phyloP scores from a whole-genome alignment of 352 stramenopile genomes.

The Phytophthora foliorum region DNA sequence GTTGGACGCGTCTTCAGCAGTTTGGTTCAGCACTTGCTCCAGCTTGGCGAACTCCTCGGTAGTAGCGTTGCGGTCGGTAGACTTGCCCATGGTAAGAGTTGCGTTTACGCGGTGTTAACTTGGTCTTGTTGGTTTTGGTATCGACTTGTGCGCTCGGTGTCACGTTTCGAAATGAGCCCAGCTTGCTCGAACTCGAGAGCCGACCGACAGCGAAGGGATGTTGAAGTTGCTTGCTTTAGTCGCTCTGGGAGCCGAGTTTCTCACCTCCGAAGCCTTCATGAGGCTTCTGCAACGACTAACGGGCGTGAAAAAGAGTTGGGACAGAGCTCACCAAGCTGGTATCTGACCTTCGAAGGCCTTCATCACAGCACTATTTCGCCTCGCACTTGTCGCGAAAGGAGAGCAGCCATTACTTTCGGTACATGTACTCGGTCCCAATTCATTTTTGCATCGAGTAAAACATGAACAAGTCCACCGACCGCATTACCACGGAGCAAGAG shows the following conservation, averaged over 20 bases:
- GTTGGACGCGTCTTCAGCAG: constrained; percentile 21
- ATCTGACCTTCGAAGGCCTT: too few relatives aligned
- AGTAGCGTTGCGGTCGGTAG: constrained; percentile 15
- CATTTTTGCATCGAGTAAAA: constrained; percentile 12
- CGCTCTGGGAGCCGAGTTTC: not conserved
- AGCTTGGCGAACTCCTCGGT: constrained; percentile 39
- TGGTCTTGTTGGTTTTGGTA: constrained; percentile 1
- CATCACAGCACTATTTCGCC: not conserved
- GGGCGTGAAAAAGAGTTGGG: not conserved
- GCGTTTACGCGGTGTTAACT: not conserved
- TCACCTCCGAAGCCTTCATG: not conserved
- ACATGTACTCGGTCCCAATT: not conserved
- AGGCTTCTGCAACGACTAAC: not conserved
- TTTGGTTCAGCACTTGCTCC: constrained; percentile 35
- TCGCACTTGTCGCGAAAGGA: constrained; percentile 8
- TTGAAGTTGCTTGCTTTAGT: not conserved
- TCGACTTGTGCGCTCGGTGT: constrained; percentile 31
- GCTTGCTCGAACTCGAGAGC: too few relatives aligned
- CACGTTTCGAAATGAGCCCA: constrained; percentile 36
- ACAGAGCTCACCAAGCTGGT: not conserved
- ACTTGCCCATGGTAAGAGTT: constrained; percentile 29
- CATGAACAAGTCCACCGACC: constrained; percentile 18
- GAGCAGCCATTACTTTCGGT: constrained; percentile 19
- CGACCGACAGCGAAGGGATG: not conserved
- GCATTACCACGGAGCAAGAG: constrained; percentile 17